Percentiles rank a stretch among this genome's conserved stretches.
phyloP scores from a whole-genome alignment of 768 basidiomycete genomes.

The Leccinum subtestaceum region DNA sequence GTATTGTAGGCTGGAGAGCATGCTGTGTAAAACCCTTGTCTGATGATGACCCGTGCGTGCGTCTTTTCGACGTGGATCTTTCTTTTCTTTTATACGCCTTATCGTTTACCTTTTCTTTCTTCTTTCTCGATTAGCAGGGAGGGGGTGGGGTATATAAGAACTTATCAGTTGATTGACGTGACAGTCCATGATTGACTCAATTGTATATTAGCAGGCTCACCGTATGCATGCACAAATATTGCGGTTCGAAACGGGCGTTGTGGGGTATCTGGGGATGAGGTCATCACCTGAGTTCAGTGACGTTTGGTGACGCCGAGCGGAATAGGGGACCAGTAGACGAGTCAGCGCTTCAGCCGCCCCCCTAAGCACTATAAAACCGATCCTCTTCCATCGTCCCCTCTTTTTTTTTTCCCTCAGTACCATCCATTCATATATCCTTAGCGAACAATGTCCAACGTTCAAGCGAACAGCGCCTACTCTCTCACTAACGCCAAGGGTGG shows the following conservation, averaged over 20 bases:
- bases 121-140: neutral
- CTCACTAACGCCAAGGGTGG: constrained; percentile 51
- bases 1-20: constrained; percentile 74
- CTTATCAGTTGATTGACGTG: neutral
- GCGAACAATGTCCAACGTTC: constrained; percentile 24
- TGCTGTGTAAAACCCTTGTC: constrained; percentile 65
- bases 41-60: constrained; percentile 16
- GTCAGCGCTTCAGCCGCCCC: neutral
- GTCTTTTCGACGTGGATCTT: neutral
- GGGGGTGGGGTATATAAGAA: neutral
- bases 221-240: constrained; percentile 3
- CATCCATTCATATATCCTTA: neutral
- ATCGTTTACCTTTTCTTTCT: neutral
- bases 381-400: neutral
- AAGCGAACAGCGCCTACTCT: constrained; percentile 39
- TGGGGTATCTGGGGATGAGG: neutral
- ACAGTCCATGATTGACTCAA: neutral
- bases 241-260: neutral
- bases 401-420: neutral
- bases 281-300: neutral
- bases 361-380: neutral
- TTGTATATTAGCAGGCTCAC: constrained; percentile 17
- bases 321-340: neutral
- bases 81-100: neutral
- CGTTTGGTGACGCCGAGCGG: neutral